phyloP scores from a whole-genome alignment of 495 filamentous ascomycete species.

The Lepidopterella palustris region DNA sequence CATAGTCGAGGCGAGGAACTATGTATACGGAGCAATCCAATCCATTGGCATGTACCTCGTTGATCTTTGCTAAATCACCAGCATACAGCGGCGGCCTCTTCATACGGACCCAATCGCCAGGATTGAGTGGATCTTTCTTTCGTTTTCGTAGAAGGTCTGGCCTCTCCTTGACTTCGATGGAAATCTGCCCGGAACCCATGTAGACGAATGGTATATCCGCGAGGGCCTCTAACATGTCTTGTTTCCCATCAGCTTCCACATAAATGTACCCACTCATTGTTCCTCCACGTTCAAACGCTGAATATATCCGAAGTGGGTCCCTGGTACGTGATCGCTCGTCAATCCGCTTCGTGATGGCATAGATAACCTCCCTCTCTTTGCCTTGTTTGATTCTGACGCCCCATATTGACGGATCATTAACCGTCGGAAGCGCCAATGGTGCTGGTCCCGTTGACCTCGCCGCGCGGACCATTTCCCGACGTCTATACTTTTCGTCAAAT shows the following conservation, averaged over 20 bases:
- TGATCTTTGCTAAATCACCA: conserved; percentile 85
- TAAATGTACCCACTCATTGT: conserved; percentile 90
- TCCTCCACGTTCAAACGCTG: conserved; percentile 82
- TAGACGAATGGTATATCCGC: conserved; percentile 83
- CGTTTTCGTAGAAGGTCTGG: conserved; percentile 85
- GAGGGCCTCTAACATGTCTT: conserved; percentile 73
- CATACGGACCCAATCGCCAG: conserved; percentile 87
- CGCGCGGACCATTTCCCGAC: conserved; percentile 37
- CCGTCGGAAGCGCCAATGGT: conserved; percentile 80
- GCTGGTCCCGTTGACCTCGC: conserved; percentile 62
- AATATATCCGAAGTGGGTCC: conserved; percentile 69
- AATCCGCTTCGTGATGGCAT: conserved; percentile 77
- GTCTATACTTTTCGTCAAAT: conserved; percentile 76
- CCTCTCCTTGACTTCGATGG: conserved; percentile 96
- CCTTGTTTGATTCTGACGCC: conserved; percentile 86
- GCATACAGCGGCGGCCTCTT: conserved; percentile 69
- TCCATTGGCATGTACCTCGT: conserved; percentile 89
- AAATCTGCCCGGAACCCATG: conserved; percentile 58
- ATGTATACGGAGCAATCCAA: conserved; percentile 78
- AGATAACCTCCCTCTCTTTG: conserved; percentile 87
- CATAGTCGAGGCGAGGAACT: conserved; percentile 90
- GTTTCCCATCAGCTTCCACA: conserved; percentile 79
- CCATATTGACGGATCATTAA: conserved; percentile 95
- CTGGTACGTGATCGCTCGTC: conserved; percentile 69
- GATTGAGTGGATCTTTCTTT: conserved; percentile 78